phyloP scores from a whole-genome alignment of 495 filamentous ascomycete genomes.

The Trichoderma parareesei region DNA sequence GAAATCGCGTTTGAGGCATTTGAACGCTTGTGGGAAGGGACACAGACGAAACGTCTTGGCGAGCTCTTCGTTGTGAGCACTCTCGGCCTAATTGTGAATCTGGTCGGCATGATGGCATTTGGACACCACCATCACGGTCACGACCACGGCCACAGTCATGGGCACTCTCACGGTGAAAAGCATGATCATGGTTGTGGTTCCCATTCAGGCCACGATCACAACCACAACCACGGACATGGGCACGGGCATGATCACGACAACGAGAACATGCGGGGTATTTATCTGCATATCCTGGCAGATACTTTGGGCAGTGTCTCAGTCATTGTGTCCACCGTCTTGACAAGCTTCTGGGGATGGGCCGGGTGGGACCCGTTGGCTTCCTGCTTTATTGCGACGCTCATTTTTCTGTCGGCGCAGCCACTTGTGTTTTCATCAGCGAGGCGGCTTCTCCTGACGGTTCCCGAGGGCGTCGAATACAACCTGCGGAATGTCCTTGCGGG shows the following conservation, averaged over 20 bases:
- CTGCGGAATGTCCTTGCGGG: conserved; percentile 79
- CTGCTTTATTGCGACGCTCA: conserved; percentile 85
- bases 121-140: conserved; percentile 65
- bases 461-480: conserved; percentile 79
- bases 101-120: conserved; percentile 87
- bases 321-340: conserved; percentile 82
- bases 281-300: conserved; percentile 90
- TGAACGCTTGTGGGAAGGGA: conserved; percentile 73
- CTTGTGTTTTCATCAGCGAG: conserved; percentile 78
- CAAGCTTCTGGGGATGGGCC: conserved; percentile 77
- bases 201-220: conserved; percentile 25
- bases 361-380: conserved; percentile 96
- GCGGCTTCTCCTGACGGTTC: conserved; percentile 73
- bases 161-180: conserved; percentile 18
- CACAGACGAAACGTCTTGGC: conserved; percentile 70
- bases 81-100: conserved; percentile 77
- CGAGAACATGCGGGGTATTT: conserved; percentile 99
- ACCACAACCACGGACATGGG: conserved; percentile 25
- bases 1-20: conserved; percentile 95
- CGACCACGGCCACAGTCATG: conserved; percentile 39
- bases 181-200: conserved; percentile 23
- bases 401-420: conserved; percentile 80
- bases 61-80: conserved; percentile 84
- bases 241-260: conserved; percentile 62
- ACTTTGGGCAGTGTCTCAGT: conserved; percentile 91